These are phyloP conservation scores for Colletotrichum costaricense DNA, from an alignment of 2,329 filamentous ascomycete genomes.

Conservation along the genomic window DNA sequence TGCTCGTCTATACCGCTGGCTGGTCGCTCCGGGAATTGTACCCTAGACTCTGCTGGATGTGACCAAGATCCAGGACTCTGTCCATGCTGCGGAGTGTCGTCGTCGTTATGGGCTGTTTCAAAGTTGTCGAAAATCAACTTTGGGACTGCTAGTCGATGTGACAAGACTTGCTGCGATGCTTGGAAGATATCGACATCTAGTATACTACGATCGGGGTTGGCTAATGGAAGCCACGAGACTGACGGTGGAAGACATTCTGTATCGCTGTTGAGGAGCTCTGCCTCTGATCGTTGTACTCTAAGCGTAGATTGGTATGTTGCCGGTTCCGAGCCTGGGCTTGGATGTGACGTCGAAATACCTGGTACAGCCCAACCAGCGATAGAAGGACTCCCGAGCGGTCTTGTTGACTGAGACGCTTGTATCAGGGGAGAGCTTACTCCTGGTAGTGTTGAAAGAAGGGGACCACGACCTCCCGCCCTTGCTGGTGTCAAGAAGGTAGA, in stretches of 20 bases:
- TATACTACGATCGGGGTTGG: constrained; percentile 32
- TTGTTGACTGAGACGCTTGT: constrained; percentile 26
- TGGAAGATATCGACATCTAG: constrained; percentile 43
- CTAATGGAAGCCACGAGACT: background rate
- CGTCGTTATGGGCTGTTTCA: background rate
- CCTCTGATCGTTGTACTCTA: background rate
- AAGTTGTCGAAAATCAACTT: constrained; percentile 31
- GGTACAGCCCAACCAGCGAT: background rate
- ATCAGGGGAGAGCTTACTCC: constrained; percentile 36
- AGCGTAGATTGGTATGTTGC: background rate
- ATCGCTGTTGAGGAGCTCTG: background rate
- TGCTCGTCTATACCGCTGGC: constrained; percentile 44
- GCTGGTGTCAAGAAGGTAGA: constrained; percentile 24
- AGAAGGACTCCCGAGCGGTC: background rate
- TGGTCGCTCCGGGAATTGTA: background rate
- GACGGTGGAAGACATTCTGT: background rate
- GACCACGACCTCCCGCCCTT: constrained; percentile 10
- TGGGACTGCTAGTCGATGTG: constrained; percentile 37
- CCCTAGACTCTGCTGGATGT: background rate
- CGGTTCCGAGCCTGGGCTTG: background rate
- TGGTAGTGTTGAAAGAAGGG: constrained; percentile 19
- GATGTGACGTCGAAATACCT: background rate
- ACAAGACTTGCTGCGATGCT: constrained; percentile 43
- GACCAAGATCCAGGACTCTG: background rate
- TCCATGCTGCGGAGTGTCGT: background rate